Evolutionary conservation across 495 filamentous ascomycete species (phyloP).

Genomic region (Margaritispora aquatica): DNA sequence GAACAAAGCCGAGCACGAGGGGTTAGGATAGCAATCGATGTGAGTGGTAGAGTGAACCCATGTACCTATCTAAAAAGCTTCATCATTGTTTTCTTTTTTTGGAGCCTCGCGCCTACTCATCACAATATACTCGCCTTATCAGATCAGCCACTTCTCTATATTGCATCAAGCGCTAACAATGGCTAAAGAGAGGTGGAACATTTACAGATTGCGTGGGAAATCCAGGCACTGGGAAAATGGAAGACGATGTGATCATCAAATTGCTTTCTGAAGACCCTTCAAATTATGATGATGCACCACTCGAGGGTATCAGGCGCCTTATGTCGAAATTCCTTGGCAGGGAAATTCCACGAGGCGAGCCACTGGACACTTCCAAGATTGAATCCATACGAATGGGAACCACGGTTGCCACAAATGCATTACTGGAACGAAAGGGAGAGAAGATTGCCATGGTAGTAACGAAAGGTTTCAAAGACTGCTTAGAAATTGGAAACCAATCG

Average conservation of each 20-base stretch:
- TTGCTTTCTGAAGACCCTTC: constrained; percentile 83
- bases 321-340: constrained; percentile 72
- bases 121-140: no score
- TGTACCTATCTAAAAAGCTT: not conserved
- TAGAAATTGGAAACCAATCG: constrained; percentile 82
- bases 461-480: constrained; percentile 86
- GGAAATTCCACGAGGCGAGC: constrained; percentile 72
- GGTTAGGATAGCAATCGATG: constrained; percentile 54
- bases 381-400: constrained; percentile 85
- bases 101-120: no score
- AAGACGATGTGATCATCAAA: constrained; percentile 77
- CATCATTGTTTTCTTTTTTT: not conserved
- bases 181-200: constrained; percentile 54
- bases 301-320: constrained; percentile 87
- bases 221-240: constrained; percentile 46
- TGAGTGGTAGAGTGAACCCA: constrained; percentile 15
- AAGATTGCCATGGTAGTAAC: constrained; percentile 87
- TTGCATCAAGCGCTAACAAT: no score
- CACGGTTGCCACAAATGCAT: constrained; percentile 81
- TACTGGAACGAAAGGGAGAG: constrained; percentile 92
- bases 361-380: constrained; percentile 79
- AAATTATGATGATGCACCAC: constrained; percentile 84
- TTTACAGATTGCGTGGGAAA: constrained; percentile 70
- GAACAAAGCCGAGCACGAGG: constrained; percentile 24
- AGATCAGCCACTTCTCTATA: no score